Evolutionary conservation across 2,329 filamentous ascomycete genomes (phyloP).

Genomic region (Colletotrichum ledebouriae): DNA sequence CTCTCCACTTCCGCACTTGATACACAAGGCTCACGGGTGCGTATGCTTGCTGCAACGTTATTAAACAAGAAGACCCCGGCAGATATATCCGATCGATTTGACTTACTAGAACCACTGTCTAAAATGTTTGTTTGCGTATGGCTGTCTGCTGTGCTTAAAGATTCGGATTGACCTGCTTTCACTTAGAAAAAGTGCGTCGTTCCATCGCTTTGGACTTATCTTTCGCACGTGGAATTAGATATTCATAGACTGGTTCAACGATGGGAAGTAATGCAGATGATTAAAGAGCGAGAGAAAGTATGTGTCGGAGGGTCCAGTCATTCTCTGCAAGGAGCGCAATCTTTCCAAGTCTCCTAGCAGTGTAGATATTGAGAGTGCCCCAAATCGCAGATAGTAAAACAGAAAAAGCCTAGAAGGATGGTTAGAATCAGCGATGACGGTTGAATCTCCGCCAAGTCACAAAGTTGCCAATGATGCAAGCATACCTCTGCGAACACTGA

Average conservation of each 20-base stretch:
- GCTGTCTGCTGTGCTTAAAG: no score
- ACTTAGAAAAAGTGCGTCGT: no score
- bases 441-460: no score
- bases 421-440: not conserved
- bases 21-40: no score
- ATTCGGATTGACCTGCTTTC: no score
- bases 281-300: constrained; percentile 10
- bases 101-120: no score
- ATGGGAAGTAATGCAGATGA: not conserved
- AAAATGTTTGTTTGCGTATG: no score
- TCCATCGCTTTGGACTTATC: not conserved
- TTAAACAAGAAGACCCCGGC: no score
- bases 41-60: no score
- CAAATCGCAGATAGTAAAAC: constrained; percentile 4
- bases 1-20: no score
- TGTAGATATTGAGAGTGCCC: not conserved
- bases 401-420: not conserved
- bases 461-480: not conserved
- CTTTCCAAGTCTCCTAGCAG: not conserved
- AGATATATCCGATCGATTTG: no score
- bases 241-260: not conserved
- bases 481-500: constrained; percentile 25
- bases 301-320: constrained; percentile 20
- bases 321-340: not conserved
- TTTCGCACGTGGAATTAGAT: not conserved